phyloP scores from a whole-genome alignment of 2,329 filamentous ascomycete genomes.

The Juglanconis oblonga region DNA sequence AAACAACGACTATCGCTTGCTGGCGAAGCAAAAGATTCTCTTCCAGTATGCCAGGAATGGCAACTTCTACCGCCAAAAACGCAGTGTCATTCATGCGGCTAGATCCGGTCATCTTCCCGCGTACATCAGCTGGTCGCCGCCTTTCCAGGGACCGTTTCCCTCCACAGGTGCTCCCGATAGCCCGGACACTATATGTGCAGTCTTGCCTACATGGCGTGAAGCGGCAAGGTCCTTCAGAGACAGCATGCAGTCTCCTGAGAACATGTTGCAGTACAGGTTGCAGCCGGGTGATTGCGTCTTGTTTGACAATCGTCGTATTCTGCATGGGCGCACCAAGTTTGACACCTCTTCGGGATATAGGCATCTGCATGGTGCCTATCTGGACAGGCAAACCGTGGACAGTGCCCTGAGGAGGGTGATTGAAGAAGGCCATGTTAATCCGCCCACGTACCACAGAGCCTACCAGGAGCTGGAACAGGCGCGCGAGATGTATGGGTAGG shows the following conservation, averaged over 20 bases:
- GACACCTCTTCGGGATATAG: conserved; percentile 63
- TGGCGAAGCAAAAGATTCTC: conserved; percentile 46
- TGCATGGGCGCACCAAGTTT: conserved; percentile 81
- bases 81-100: conserved; percentile 46
- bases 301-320: conserved; percentile 84
- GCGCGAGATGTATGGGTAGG: neutral
- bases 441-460: neutral
- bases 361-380: conserved; percentile 84
- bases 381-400: conserved; percentile 46
- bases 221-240: conserved; percentile 55
- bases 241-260: conserved; percentile 53
- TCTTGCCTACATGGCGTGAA: conserved; percentile 38
- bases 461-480: neutral
- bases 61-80: conserved; percentile 58
- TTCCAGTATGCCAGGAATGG: conserved; percentile 62
- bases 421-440: neutral
- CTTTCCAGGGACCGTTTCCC: conserved; percentile 3
- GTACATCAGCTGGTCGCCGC: conserved; percentile 3
- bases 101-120: conserved; percentile 11
- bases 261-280: conserved; percentile 69
- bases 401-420: conserved; percentile 22
- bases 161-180: conserved; percentile 19
- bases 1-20: conserved; percentile 28
- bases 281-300: conserved; percentile 82
- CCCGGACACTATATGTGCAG: neutral